Base-by-base conservation (phyloP, 129 eudicot genomes). In the Escallonia herrerae region DNA sequence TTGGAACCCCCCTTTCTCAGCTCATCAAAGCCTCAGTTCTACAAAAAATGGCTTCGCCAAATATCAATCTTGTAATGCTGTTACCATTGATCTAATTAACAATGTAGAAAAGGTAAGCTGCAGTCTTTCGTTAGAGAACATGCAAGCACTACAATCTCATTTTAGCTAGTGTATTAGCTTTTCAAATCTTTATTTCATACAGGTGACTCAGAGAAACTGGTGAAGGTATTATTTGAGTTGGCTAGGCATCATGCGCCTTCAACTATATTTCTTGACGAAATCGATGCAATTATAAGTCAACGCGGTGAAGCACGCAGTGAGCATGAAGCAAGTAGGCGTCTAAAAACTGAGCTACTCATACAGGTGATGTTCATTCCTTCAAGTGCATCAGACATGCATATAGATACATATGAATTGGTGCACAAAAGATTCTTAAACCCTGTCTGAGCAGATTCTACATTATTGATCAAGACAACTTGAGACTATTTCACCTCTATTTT, bases 231-330 rank as follows among this genome's bases (percentile, higher is more conserved):
- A 53, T 94, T 94, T 82, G 97, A 94, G 84, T 86, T 94, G 49
- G 99, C 99, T 62, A 84, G 99, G 82, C 93, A 94, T 89, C 99
- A 89, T 84, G 99, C 99, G 56, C 99, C 99, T 15, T 89, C 99
- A 60, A 94, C 99, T 63, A 89, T 94, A 63, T 94, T 94, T 70
- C 83, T 94, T 63, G 99, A 94, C 74, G 99, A 94, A 75, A 94
- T 94, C 52, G 99, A 94, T 86, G 95, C 99, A 39, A 90, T 94
- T 65, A 94, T 94, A 70, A 94, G 95, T 83, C 99, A 94, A 69
- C 97, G 99, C 65, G 99, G 99, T 74, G 99, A 94, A 82, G 95
- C 87, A 62, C 86, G 95, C 50, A 94, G 99, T 82, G 99, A 94
- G 68, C 99, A 94, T 84, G 99, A 94, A 74, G 91, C 99, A 14